A percentile compares a stretch with the other conserved stretches of the same genome.
Evolutionary conservation across 805 yeast genomes (phyloP).

Genomic region (Grigorovia humatica): DNA sequence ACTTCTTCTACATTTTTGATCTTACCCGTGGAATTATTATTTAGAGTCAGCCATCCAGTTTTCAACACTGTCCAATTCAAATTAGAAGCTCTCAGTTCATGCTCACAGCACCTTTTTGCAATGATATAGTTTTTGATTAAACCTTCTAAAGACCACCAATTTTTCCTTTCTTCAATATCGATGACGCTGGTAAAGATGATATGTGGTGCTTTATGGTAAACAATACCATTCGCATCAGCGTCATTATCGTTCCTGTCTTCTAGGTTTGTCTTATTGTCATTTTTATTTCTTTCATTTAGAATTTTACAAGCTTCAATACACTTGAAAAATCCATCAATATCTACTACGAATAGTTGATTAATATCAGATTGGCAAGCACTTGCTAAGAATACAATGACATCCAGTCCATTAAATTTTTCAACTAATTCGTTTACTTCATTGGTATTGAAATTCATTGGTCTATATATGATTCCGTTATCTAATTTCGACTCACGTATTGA

Average conservation of each 20-base stretch:
- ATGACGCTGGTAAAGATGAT: conserved; percentile 46
- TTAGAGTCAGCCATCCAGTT: conserved; percentile 32
- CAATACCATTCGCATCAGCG: background rate
- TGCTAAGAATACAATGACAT: conserved; percentile 49
- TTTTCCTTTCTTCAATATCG: conserved; percentile 39
- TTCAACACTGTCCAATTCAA: conserved; percentile 47
- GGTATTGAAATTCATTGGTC: background rate
- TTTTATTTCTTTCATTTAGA: conserved; percentile 19
- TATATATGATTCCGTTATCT: background rate
- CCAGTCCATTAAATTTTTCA: conserved; percentile 33
- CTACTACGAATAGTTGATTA: conserved; percentile 37
- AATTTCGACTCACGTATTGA: background rate
- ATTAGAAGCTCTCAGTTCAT: conserved; percentile 30
- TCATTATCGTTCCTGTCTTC: background rate
- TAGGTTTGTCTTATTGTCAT: background rate
- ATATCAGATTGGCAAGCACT: conserved; percentile 51
- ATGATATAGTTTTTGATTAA: conserved; percentile 38
- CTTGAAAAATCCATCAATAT: conserved; percentile 50
- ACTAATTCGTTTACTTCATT: conserved; percentile 7
- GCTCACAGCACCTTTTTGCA: conserved; percentile 53
- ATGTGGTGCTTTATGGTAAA: conserved; percentile 24
- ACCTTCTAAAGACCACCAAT: conserved; percentile 30
- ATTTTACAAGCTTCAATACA: conserved; percentile 43
- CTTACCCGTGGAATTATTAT: conserved; percentile 33
- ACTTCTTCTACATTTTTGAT: conserved; percentile 17